phyloP scores from a whole-genome alignment of 139 green algal genomes.

The Chlamydomonas sphaeroides region DNA sequence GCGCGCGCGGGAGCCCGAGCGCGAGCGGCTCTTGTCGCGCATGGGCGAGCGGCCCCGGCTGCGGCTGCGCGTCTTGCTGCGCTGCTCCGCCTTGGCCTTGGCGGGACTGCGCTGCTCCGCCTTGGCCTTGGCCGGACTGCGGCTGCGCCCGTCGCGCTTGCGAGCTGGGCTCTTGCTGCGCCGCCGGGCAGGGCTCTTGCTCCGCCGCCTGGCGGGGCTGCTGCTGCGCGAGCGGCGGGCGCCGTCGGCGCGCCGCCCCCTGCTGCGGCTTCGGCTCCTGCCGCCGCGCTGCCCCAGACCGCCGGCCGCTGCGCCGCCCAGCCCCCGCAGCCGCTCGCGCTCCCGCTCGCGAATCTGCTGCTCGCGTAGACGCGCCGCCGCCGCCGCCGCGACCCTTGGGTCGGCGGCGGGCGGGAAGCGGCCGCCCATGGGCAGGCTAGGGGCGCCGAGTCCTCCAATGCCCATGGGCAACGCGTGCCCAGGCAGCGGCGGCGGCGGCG shows the following conservation, averaged over 20 bases:
- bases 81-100: no score
- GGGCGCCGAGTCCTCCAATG: background rate
- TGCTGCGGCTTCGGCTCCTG: background rate
- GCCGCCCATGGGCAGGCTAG: background rate
- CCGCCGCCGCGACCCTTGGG: background rate
- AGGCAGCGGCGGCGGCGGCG: slow-evolving; percentile 13
- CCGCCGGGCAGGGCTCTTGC: background rate
- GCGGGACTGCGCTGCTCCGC: background rate
- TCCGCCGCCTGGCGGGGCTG: background rate
- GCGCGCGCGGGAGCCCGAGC: background rate
- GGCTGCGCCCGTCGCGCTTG: no score
- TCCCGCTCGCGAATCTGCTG: background rate
- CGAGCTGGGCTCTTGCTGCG: slow-evolving; percentile 23
- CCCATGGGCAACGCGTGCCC: background rate
- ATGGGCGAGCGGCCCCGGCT: slow-evolving; percentile 8
- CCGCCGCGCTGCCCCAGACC: background rate
- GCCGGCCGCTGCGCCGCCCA: background rate
- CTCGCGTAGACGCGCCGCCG: background rate
- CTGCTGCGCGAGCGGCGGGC: background rate
- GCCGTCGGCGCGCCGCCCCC: background rate
- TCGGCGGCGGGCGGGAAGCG: slow-evolving; percentile 18
- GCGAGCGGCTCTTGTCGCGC: background rate
- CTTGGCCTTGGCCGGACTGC: background rate
- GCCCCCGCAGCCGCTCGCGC: background rate
- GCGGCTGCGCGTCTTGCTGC: slow-evolving; percentile 19